Evolutionary conservation across 306 rosid species (phyloP).

Genomic region (Quercus mongolica): DNA sequence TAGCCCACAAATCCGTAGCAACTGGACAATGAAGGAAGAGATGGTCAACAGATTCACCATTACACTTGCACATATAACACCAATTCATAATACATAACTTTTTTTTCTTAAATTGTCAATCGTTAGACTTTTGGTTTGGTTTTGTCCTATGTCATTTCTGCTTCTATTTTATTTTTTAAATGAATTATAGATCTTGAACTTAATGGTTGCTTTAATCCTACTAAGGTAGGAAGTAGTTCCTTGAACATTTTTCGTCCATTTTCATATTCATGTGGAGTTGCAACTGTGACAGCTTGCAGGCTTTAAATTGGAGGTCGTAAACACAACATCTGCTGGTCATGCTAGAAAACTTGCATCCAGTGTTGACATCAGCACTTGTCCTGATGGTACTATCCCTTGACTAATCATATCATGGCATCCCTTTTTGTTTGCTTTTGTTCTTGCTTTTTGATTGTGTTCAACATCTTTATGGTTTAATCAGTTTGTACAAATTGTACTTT

Average conservation of each 20-base stretch:
- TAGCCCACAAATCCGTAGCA: no score
- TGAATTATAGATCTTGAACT: background rate
- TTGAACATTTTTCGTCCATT: conserved; percentile 6
- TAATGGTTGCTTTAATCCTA: background rate
- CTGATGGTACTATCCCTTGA: conserved; percentile 70
- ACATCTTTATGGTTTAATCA: conserved; percentile 11
- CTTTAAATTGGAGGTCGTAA: conserved; percentile 88
- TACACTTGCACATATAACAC: no score
- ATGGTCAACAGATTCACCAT: no score
- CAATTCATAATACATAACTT: no score
- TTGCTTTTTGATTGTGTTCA: conserved; percentile 14
- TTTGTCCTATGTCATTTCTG: background rate
- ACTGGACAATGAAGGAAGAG: no score
- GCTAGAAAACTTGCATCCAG: conserved; percentile 82
- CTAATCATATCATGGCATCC: conserved; percentile 10
- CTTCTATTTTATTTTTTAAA: background rate
- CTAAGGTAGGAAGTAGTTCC: conserved; percentile 2
- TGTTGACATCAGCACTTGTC: conserved; percentile 88
- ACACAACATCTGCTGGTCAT: conserved; percentile 95
- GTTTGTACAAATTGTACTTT: conserved; percentile 8
- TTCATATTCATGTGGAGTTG: conserved; percentile 27
- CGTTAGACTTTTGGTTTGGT: no score
- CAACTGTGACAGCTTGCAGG: conserved; percentile 93
- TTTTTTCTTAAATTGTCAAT: no score
- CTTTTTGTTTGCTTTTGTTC: conserved; percentile 22